Percentiles rank a stretch among this genome's conserved stretches.
These are phyloP conservation scores for Neurospora discreta DNA, from an alignment of 495 filamentous ascomycete genomes.

Conservation along the genomic window DNA sequence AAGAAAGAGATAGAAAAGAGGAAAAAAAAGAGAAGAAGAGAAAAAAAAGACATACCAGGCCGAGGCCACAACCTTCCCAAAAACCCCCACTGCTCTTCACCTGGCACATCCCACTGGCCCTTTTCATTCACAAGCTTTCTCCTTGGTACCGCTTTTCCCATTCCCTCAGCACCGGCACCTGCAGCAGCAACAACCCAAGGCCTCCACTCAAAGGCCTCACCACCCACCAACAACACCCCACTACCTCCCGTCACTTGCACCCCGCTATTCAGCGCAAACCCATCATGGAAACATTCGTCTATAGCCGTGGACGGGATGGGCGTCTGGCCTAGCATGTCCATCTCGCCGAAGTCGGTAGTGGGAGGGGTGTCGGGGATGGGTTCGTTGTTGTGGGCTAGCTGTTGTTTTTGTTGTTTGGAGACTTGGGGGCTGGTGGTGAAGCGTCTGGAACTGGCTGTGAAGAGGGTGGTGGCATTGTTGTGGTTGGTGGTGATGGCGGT, in stretches of 20 bases:
- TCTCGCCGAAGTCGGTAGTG: slow-evolving; percentile 58
- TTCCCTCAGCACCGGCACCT: neutral
- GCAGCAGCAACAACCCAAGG: slow-evolving; percentile 48
- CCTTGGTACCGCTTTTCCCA: neutral
- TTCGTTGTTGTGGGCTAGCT: slow-evolving; percentile 12
- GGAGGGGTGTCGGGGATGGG: slow-evolving; percentile 13
- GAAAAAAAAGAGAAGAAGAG: neutral
- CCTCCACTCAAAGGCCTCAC: slow-evolving; percentile 80
- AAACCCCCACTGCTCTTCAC: slow-evolving; percentile 58
- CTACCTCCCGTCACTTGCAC: slow-evolving; percentile 51
- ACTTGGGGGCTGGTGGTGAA: slow-evolving; percentile 2
- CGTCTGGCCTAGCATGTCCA: slow-evolving; percentile 71
- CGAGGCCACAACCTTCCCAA: slow-evolving; percentile 78
- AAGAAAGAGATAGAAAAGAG: too few species aligned
- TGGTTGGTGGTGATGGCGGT: neutral
- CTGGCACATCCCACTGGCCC: slow-evolving; percentile 68
- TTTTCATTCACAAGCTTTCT: slow-evolving; percentile 54
- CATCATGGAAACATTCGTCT: slow-evolving; percentile 65
- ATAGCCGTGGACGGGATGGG: slow-evolving; percentile 69
- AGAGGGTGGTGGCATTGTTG: neutral
- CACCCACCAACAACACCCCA: slow-evolving; percentile 64
- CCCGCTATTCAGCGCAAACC: slow-evolving; percentile 74
- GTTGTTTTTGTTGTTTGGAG: neutral
- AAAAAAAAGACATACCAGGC: slow-evolving; percentile 53
- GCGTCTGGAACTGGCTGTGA: neutral